Evolutionary conservation across 805 yeast genomes (phyloP).

Genomic region (Starmerella sirachaensis): DNA sequence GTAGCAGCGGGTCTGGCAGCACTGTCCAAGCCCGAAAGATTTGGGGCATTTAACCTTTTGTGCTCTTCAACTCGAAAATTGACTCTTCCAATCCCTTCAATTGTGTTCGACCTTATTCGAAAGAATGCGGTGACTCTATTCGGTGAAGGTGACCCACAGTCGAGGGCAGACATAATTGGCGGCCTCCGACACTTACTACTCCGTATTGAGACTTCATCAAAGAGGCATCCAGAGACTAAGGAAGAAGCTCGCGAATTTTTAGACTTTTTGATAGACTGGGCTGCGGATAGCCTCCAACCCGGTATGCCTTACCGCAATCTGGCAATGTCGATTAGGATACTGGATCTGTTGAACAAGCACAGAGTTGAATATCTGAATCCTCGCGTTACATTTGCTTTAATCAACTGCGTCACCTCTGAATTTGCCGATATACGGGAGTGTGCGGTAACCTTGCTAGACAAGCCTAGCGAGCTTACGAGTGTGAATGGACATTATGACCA

Average conservation of each 20-base stretch:
- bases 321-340: slow-evolving; percentile 39
- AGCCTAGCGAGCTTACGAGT: slow-evolving; percentile 30
- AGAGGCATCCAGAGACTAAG: slow-evolving; percentile 3
- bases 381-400: slow-evolving; percentile 36
- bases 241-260: slow-evolving; percentile 33
- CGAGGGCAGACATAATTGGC: slow-evolving; percentile 54
- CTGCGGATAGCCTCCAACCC: slow-evolving; percentile 37
- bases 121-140: slow-evolving; percentile 40
- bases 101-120: slow-evolving; percentile 36
- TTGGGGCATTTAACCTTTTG: slow-evolving; percentile 12
- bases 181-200: slow-evolving; percentile 48
- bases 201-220: slow-evolving; percentile 32
- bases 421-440: slow-evolving; percentile 63
- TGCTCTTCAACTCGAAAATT: slow-evolving; percentile 46
- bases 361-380: slow-evolving; percentile 39
- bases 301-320: slow-evolving; percentile 46
- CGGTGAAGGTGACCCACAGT: slow-evolving; percentile 55
- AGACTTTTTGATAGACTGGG: slow-evolving; percentile 29
- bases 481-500: slow-evolving; percentile 1
- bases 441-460: slow-evolving; percentile 37
- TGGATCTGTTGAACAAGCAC: slow-evolving; percentile 37
- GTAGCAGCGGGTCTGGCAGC: slow-evolving; percentile 4
- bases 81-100: slow-evolving; percentile 42
- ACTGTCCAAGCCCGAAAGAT: slow-evolving; percentile 1
- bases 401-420: slow-evolving; percentile 54